Evolutionary conservation across 163 green algal species (phyloP).

Genomic region (Scenedesmus sp.): DNA sequence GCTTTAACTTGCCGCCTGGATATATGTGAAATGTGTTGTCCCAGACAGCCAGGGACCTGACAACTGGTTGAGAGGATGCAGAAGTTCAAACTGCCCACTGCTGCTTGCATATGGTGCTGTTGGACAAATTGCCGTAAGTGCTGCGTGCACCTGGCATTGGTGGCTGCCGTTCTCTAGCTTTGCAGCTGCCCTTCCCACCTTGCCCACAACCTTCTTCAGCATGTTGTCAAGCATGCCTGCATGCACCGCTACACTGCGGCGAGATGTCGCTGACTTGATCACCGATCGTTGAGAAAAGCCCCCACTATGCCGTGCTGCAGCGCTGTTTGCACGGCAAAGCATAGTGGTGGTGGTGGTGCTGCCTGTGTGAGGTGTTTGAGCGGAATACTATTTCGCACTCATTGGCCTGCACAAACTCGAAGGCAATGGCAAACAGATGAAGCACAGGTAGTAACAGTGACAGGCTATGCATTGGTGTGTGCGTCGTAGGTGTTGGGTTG

Average conservation of each 20-base stretch:
- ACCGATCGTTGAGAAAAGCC: not conserved
- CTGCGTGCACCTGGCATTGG: not conserved
- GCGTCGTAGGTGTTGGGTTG: not conserved
- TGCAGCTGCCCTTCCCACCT: not conserved
- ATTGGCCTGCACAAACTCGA: not conserved
- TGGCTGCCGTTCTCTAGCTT: not conserved
- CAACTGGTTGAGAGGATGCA: not conserved
- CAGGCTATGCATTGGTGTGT: not conserved
- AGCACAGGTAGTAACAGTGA: not conserved
- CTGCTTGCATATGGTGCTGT: not conserved
- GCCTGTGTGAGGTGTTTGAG: constrained; percentile 10
- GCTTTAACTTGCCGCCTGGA: not conserved
- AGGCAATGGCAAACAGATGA: not conserved
- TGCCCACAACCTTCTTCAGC: constrained; percentile 8
- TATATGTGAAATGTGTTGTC: not conserved
- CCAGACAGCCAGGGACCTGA: not conserved
- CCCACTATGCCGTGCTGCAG: not conserved
- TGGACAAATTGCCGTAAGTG: not conserved
- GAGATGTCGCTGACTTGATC: not conserved
- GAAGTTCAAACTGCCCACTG: not conserved
- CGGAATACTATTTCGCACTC: not conserved
- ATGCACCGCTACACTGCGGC: not conserved
- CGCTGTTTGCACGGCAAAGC: constrained; percentile 2
- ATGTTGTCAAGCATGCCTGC: constrained; percentile 9
- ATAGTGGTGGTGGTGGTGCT: constrained; percentile 5